Evolutionary conservation across 306 rosid species (phyloP).

Genomic region (Myrica gale): DNA sequence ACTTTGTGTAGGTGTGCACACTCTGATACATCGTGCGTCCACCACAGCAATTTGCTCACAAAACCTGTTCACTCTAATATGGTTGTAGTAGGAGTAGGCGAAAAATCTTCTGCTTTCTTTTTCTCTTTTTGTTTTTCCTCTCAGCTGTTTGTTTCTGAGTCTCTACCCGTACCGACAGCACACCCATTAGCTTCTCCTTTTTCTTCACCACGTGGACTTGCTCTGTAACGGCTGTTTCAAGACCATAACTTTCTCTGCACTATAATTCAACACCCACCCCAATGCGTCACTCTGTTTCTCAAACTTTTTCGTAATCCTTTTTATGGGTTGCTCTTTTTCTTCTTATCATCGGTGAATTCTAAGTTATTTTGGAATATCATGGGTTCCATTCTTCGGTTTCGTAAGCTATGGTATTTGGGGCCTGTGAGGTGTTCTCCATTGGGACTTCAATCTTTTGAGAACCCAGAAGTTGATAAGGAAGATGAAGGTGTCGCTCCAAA

Average conservation of each 20-base stretch:
- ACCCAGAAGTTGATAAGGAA: constrained; percentile 5
- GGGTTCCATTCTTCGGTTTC: constrained; percentile 45
- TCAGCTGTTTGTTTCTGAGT: constrained; percentile 4
- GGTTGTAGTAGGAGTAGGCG: background rate
- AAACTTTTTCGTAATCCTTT: background rate
- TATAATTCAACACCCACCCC: constrained; percentile 12
- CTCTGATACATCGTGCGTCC: constrained; percentile 9
- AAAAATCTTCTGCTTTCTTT: background rate
- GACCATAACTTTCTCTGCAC: constrained; percentile 16
- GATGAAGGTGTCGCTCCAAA: constrained; percentile 5
- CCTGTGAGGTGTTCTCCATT: constrained; percentile 31
- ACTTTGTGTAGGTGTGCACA: constrained; percentile 12
- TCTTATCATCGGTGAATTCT: constrained; percentile 7
- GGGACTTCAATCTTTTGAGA: constrained; percentile 30
- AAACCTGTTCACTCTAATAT: background rate
- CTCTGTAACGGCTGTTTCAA: constrained; percentile 14
- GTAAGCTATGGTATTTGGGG: constrained; percentile 36
- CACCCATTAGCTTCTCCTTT: constrained; percentile 11
- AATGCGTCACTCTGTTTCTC: background rate
- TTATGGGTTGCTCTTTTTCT: constrained; percentile 29
- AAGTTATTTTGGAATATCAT: constrained; percentile 18
- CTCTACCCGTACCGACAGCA: background rate
- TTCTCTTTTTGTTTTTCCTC: background rate
- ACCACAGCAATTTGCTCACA: constrained; percentile 5
- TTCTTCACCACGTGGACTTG: constrained; percentile 32